Evolutionary conservation across 164 flowering plant genomes (phyloP).

Genomic region (Tetracentron sinense): DNA sequence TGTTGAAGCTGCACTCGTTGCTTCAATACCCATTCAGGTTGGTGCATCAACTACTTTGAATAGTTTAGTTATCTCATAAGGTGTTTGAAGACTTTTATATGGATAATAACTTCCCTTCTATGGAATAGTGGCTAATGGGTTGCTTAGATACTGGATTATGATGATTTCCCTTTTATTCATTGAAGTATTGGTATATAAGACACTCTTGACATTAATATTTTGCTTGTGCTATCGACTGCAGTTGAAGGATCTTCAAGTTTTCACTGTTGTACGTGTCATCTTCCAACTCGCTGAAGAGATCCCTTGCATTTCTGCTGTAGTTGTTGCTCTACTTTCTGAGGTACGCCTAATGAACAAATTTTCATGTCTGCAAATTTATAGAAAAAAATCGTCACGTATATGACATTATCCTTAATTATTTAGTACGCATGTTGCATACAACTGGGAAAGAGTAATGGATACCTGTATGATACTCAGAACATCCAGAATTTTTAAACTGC

Average conservation of each 20-base stretch:
- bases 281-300: conserved; percentile 98
- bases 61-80: background rate
- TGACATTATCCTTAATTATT: no score
- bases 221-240: conserved; percentile 28
- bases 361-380: no score
- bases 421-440: no score
- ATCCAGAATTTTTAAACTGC: no score
- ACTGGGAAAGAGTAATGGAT: no score
- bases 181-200: background rate
- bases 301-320: conserved; percentile 97
- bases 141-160: background rate
- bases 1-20: conserved; percentile 95
- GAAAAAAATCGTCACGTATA: no score
- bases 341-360: no score
- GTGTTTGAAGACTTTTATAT: no score
- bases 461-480: no score
- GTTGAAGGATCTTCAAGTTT: conserved; percentile 98
- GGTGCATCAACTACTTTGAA: conserved; percentile 12
- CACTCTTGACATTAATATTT: background rate
- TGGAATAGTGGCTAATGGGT: background rate
- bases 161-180: background rate
- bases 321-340: conserved; percentile 93
- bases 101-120: background rate
- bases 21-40: conserved; percentile 97
- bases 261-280: conserved; percentile 84